These are phyloP conservation scores for Pseudonitzschia multistriata DNA, from an alignment of 108 stramenopile genomes.

Conservation along the genomic window DNA sequence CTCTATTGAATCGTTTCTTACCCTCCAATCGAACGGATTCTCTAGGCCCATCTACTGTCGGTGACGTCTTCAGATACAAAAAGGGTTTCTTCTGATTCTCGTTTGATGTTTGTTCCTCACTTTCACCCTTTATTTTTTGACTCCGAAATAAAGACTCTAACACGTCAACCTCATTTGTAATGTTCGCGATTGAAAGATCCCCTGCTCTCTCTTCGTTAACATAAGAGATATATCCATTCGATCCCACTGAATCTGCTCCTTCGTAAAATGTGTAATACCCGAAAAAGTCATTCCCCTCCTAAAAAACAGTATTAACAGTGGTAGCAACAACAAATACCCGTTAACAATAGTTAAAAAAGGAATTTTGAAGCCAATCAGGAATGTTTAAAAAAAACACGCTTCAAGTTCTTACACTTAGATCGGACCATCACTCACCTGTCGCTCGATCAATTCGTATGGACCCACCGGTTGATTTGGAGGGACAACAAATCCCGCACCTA, in stretches of 20 bases:
- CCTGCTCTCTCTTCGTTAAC: constrained; percentile 50
- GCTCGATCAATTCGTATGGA: constrained; percentile 70
- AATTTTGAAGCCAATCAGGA: neutral
- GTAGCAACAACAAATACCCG: neutral
- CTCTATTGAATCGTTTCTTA: constrained; percentile 70
- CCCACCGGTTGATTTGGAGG: constrained; percentile 79
- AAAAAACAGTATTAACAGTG: neutral
- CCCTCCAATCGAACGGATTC: constrained; percentile 79
- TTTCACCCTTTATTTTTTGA: constrained; percentile 6
- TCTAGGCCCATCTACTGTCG: constrained; percentile 63
- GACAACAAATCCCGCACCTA: constrained; percentile 49
- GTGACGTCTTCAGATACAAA: constrained; percentile 67
- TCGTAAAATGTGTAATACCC: constrained; percentile 72
- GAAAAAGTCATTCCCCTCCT: constrained; percentile 72
- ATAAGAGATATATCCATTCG: constrained; percentile 70
- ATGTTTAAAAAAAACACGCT: neutral
- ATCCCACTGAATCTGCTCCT: constrained; percentile 80
- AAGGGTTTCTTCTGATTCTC: constrained; percentile 53
- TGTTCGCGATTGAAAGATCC: constrained; percentile 54
- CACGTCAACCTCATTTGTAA: constrained; percentile 45
- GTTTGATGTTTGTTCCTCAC: neutral
- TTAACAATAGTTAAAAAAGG: constrained; percentile 14
- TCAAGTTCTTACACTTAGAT: neutral
- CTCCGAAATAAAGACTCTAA: constrained; percentile 36
- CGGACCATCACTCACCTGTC: constrained; percentile 55